Evolutionary conservation across 805 yeast genomes (phyloP).

Genomic region (Ogataea nonfermentans): DNA sequence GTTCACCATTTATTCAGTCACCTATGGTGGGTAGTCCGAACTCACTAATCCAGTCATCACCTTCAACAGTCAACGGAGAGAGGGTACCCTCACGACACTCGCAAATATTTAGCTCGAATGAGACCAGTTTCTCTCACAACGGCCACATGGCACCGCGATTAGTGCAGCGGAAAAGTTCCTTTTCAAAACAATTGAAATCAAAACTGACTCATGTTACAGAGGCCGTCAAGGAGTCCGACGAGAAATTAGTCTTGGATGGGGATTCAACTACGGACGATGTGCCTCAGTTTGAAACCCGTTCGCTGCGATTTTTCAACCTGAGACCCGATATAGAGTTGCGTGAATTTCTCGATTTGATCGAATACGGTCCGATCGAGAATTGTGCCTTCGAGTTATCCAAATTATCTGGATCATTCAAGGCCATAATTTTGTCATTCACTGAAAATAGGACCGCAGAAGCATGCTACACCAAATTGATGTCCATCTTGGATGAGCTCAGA

Average conservation of each 20-base stretch:
- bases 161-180: constrained; percentile 12
- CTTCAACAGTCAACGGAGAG: constrained; percentile 9
- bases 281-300: constrained; percentile 16
- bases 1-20: constrained; percentile 57
- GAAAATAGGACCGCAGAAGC: constrained; percentile 20
- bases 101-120: neutral
- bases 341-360: constrained; percentile 41
- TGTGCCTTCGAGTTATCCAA: constrained; percentile 39
- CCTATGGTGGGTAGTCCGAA: constrained; percentile 23
- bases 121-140: neutral
- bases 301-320: constrained; percentile 23
- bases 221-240: constrained; percentile 1
- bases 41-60: constrained; percentile 8
- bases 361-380: constrained; percentile 63
- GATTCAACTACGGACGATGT: neutral
- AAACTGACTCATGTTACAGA: constrained; percentile 18
- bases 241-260: neutral
- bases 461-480: constrained; percentile 21
- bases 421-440: constrained; percentile 28
- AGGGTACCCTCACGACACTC: constrained; percentile 3
- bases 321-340: constrained; percentile 18
- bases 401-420: constrained; percentile 11
- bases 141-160: neutral
- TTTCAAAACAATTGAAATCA: constrained; percentile 20
- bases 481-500: constrained; percentile 20